Evolutionary conservation across 2,329 filamentous ascomycete genomes (phyloP).

Genomic region (Cytospora leucostoma): DNA sequence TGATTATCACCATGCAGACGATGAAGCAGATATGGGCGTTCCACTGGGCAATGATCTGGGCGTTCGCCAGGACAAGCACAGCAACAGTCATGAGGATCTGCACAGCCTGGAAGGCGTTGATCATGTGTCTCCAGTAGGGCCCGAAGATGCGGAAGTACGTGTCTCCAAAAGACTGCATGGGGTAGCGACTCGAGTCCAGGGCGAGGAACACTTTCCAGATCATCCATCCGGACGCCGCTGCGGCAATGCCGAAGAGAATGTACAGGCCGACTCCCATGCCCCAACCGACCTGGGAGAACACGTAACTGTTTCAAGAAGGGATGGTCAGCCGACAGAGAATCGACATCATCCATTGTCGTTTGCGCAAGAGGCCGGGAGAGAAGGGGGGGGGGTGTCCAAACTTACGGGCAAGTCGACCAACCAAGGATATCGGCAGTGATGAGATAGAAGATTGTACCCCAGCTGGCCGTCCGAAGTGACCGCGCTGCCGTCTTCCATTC

Average conservation of each 20-base stretch:
- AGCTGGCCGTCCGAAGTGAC: constrained; percentile 47
- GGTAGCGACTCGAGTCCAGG: constrained; percentile 50
- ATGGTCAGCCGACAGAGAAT: background rate
- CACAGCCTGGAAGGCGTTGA: constrained; percentile 52
- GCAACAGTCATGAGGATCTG: constrained; percentile 52
- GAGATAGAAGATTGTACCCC: constrained; percentile 50
- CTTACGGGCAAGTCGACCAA: constrained; percentile 41
- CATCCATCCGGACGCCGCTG: constrained; percentile 45
- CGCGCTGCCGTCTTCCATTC: constrained; percentile 52
- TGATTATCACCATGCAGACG: constrained; percentile 53
- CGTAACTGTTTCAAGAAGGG: constrained; percentile 3
- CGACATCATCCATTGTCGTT: background rate
- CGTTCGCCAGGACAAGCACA: constrained; percentile 54
- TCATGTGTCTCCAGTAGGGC: constrained; percentile 43
- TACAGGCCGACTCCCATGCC: constrained; percentile 24
- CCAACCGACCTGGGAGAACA: constrained; percentile 25
- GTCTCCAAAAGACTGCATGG: constrained; percentile 50
- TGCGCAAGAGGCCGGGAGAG: too few relatives aligned
- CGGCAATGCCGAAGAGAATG: constrained; percentile 12
- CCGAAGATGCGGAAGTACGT: constrained; percentile 52
- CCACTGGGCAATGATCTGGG: constrained; percentile 54
- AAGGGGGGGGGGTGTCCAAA: background rate
- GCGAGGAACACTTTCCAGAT: constrained; percentile 49
- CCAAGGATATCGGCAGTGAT: constrained; percentile 53
- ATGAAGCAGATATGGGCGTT: constrained; percentile 55